phyloP scores from a whole-genome alignment of 2,329 filamentous ascomycete species.

The Didymella glomerata region DNA sequence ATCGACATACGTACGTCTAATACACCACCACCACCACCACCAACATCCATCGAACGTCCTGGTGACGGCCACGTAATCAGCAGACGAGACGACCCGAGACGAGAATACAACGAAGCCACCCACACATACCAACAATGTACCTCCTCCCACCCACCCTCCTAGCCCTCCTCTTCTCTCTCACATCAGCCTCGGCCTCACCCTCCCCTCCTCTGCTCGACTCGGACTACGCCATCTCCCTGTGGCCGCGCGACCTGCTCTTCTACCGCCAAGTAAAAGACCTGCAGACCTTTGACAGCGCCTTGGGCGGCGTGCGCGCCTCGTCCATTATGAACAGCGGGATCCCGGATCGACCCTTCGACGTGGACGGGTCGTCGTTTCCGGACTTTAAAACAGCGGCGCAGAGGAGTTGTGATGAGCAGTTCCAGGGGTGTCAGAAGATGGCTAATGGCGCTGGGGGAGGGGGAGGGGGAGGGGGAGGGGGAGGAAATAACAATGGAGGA shows the following conservation, averaged over 20 bases:
- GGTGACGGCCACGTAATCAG: neutral
- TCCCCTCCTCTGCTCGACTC: conserved; percentile 34
- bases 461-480: neutral
- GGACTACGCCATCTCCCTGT: conserved; percentile 35
- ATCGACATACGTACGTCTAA: neutral
- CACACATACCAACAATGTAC: conserved; percentile 21
- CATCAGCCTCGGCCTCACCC: conserved; percentile 30
- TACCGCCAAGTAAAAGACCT: conserved; percentile 43
- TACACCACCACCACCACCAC: neutral
- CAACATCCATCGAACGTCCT: neutral
- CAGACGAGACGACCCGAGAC: too few relatives aligned
- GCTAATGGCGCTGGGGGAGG: conserved; percentile 43
- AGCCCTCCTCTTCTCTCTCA: conserved; percentile 31
- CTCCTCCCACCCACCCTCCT: conserved; percentile 35
- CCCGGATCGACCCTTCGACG: conserved; percentile 54
- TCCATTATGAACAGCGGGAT: conserved; percentile 60
- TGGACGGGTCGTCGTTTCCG: conserved; percentile 58
- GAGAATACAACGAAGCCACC: too few relatives aligned
- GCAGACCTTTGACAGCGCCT: conserved; percentile 53
- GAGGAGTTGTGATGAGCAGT: conserved; percentile 70
- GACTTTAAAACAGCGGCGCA: conserved; percentile 64
- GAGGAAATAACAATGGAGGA: conserved; percentile 2
- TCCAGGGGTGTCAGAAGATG: conserved; percentile 62
- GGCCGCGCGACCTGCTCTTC: conserved; percentile 47
- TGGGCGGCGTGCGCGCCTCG: conserved; percentile 63